A percentile compares a stretch with the other conserved stretches of the same genome.
These are phyloP conservation scores for Yamadazyma kitorensis DNA, from an alignment of 805 yeast genomes.

Conservation along the genomic window DNA sequence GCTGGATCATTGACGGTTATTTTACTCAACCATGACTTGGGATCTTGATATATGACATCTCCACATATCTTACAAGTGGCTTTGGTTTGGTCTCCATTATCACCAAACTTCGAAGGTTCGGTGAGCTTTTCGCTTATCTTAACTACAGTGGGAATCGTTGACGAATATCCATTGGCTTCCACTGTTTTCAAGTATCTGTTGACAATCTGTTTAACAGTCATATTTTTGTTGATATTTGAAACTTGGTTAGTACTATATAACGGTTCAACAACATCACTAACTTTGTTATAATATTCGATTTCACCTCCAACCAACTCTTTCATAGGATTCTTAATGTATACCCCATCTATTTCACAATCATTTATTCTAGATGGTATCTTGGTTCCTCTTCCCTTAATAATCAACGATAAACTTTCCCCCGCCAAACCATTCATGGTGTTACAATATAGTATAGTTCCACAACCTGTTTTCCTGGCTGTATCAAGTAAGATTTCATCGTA, in stretches of 20 bases:
- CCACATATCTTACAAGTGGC: conserved; percentile 69
- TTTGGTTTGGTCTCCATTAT: conserved; percentile 1
- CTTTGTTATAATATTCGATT: conserved; percentile 50
- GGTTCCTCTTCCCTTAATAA: conserved; percentile 85
- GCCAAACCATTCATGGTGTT: conserved; percentile 84
- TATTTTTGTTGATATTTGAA: conserved; percentile 57
- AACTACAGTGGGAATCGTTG: conserved; percentile 88
- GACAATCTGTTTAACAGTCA: conserved; percentile 79
- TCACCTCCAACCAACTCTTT: conserved; percentile 75
- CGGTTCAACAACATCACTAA: conserved; percentile 27
- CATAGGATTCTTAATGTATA: conserved; percentile 63
- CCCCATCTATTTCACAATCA: conserved; percentile 33
- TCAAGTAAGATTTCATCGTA: conserved; percentile 44
- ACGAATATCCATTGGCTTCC: conserved; percentile 73
- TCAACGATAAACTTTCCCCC: conserved; percentile 69
- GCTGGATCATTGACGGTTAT: conserved; percentile 64
- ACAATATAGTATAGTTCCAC: conserved; percentile 65
- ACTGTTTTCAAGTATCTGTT: conserved; percentile 67
- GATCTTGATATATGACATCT: conserved; percentile 50
- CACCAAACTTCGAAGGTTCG: conserved; percentile 34
- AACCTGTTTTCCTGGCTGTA: conserved; percentile 42
- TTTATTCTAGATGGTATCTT: conserved; percentile 52
- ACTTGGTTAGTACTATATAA: conserved; percentile 13
- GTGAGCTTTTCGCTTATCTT: conserved; percentile 80
- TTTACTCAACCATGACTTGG: conserved; percentile 62